Evolutionary conservation across 148 eudicot species (phyloP).

Genomic region (Cornus kousa): DNA sequence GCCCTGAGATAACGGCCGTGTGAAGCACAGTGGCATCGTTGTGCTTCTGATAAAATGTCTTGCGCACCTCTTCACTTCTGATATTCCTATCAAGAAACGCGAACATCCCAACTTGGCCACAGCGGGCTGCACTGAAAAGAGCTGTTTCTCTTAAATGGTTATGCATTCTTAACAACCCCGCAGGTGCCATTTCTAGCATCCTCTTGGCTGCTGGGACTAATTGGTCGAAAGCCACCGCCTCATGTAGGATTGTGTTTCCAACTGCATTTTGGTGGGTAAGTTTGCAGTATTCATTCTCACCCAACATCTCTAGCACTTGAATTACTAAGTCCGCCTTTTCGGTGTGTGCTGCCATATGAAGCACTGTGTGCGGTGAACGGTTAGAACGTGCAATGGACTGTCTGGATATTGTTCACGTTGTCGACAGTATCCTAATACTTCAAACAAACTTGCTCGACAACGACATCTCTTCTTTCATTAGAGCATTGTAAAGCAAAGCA

Average conservation of each 20-base stretch:
- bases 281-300: background rate
- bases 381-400: slow-evolving; percentile 2
- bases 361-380: slow-evolving; percentile 5
- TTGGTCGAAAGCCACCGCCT: background rate
- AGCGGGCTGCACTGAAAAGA: slow-evolving; percentile 1
- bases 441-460: no score
- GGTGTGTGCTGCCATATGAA: background rate
- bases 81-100: background rate
- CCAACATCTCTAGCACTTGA: background rate
- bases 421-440: no score
- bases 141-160: slow-evolving; percentile 7
- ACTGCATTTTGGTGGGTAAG: background rate
- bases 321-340: background rate
- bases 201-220: background rate
- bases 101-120: background rate
- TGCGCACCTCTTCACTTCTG: no score
- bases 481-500: background rate
- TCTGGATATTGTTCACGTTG: background rate
- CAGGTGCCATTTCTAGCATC: background rate
- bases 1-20: background rate
- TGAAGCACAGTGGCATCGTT: slow-evolving; percentile 5
- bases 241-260: slow-evolving; percentile 12
- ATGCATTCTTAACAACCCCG: background rate
- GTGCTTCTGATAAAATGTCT: background rate
- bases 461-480: no score